Evolutionary conservation across 306 rosid species (phyloP).

Genomic region (Castanospermum australe): DNA sequence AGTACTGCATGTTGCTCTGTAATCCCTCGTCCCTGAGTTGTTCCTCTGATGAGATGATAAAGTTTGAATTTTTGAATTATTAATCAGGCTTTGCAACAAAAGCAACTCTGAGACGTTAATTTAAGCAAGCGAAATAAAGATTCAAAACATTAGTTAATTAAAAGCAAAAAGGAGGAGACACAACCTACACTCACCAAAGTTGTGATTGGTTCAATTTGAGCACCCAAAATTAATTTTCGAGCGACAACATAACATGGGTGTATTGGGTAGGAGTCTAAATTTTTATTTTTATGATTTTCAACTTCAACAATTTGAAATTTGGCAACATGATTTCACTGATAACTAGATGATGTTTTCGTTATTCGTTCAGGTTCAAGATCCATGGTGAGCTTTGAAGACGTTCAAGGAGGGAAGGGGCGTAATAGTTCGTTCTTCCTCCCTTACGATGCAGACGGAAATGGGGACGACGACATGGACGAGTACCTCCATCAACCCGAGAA

Average conservation of each 20-base stretch:
- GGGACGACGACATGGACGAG: conserved; percentile 59
- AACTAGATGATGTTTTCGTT: not conserved
- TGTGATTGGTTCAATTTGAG: not conserved
- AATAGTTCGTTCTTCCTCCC: conserved; percentile 35
- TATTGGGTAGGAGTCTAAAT: not conserved
- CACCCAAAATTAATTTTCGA: not conserved
- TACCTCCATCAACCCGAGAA: conserved; percentile 67
- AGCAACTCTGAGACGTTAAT: not conserved
- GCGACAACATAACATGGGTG: not conserved
- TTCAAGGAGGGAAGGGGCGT: conserved; percentile 42
- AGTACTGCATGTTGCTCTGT: not conserved
- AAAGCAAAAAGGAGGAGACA: not conserved
- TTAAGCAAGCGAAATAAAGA: not conserved
- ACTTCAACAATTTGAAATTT: not conserved
- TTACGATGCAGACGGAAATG: conserved; percentile 50
- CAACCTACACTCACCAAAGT: not conserved
- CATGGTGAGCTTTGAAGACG: conserved; percentile 63
- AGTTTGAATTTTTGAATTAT: not conserved
- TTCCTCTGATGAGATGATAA: not conserved
- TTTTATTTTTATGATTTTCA: too few species aligned
- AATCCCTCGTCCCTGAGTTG: not conserved
- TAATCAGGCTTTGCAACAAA: not conserved
- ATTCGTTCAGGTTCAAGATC: conserved; percentile 55
- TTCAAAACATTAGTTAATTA: not conserved
- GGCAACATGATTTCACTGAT: not conserved